Base-by-base conservation (phyloP, 2,329 filamentous ascomycete genomes). In the Apiospora aurea region DNA sequence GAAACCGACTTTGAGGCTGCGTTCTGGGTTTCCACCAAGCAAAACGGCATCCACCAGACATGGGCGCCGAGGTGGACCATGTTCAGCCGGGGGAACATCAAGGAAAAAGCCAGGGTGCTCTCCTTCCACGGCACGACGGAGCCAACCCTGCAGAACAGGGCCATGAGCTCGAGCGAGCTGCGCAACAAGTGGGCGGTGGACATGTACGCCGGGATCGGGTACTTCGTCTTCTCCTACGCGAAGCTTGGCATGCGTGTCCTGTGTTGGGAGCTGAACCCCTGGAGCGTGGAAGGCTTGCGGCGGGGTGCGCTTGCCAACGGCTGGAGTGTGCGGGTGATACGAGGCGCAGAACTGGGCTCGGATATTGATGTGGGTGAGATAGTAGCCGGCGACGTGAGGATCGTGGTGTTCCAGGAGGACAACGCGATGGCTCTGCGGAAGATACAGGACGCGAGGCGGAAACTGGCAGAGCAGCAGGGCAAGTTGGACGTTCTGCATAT, bases 31-130 rank as follows among this genome's bases (percentile, higher is more conserved):
- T 88, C 87, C 16, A 91, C 92, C 5, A 89, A 87, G 70, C 95
- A 97, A 80, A 94, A 94, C 78, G 93, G 92, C 2, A 93, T 98
- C 72, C 82, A 85, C 47, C 96, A 98, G 83, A 91, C 88, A 1
- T 98, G 95, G 95, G 93, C 95, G 0, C 96, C 96, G 18, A 83
- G 91, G 0, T 95, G 94, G 86, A 97, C 95, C 38, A 98, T 98
- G 95, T 98, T 98, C 81, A 95, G 92, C 74, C 89, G 95, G 1
- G 95, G 96, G 4, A 98, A 98, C 81, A 86, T 98, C 72, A 93
- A 91, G 69, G 96, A 98, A 82, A 98, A 98, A 80, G 91, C 93
- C 0, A 86, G 96, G 16, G 82, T 98, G 1, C 82, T 97, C 5
- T 80, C 78, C 0, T 91, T 91, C 75, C 83, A 83, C 72, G n/a